A percentile compares a stretch with the other conserved stretches of the same genome.
Evolutionary conservation across 768 basidiomycete species (phyloP).

Genomic region (Lyophyllum decastes): DNA sequence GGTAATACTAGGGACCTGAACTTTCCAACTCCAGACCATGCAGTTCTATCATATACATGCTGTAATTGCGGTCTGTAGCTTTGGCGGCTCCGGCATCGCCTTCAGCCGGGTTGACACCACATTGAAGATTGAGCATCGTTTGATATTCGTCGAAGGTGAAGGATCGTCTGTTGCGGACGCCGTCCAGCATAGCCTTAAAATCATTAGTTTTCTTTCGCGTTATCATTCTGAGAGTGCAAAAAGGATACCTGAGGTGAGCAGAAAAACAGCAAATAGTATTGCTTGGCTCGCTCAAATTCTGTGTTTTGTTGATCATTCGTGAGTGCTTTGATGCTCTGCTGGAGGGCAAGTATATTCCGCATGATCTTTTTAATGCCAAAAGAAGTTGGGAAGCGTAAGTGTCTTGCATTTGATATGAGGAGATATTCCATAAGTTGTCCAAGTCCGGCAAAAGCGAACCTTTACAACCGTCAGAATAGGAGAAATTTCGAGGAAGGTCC

Average conservation of each 20-base stretch:
- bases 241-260: slow-evolving; percentile 68
- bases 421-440: slow-evolving; percentile 84
- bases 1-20: slow-evolving; percentile 22
- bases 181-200: slow-evolving; percentile 73
- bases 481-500: neutral
- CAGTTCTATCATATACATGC: slow-evolving; percentile 87
- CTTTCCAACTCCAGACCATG: slow-evolving; percentile 75
- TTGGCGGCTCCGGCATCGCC: slow-evolving; percentile 51
- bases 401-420: slow-evolving; percentile 72
- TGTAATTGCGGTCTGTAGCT: slow-evolving; percentile 72
- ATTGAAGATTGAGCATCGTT: slow-evolving; percentile 86
- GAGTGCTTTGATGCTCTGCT: slow-evolving; percentile 86
- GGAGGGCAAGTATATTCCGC: slow-evolving; percentile 87
- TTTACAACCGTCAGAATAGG: slow-evolving; percentile 29
- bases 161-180: slow-evolving; percentile 56
- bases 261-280: slow-evolving; percentile 81
- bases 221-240: neutral
- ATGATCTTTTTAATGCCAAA: slow-evolving; percentile 85
- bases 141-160: slow-evolving; percentile 95
- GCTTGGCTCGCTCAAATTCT: slow-evolving; percentile 75
- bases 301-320: slow-evolving; percentile 58
- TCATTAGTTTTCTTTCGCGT: neutral
- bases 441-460: slow-evolving; percentile 87
- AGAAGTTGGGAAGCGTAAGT: slow-evolving; percentile 66
- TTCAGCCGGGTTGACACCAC: slow-evolving; percentile 71